A percentile compares a stretch with the other conserved stretches of the same genome.
Evolutionary conservation across 345 rosid species (phyloP).

Genomic region (Theobroma cacao): DNA sequence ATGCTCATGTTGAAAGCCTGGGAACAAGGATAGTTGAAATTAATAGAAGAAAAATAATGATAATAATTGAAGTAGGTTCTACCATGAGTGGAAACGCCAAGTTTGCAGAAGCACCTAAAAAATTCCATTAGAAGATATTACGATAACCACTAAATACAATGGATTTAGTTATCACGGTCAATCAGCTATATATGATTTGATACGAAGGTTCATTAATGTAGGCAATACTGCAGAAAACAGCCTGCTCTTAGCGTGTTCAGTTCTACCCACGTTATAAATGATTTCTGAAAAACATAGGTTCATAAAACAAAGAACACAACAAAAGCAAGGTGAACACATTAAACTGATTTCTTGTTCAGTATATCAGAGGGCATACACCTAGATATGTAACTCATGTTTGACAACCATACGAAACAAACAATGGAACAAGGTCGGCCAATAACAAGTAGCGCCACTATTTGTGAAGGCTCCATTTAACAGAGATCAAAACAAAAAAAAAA

Average conservation of each 20-base stretch:
- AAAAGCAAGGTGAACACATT: neutral
- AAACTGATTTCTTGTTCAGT: neutral
- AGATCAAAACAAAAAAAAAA: neutral
- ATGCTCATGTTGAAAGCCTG: conserved; percentile 95
- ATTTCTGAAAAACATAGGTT: neutral
- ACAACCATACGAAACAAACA: neutral
- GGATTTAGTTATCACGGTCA: neutral
- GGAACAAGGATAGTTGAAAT: neutral
- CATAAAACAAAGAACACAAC: neutral
- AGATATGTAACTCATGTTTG: neutral
- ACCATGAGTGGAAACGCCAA: neutral
- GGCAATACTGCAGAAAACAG: neutral
- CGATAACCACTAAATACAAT: neutral
- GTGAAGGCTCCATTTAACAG: neutral
- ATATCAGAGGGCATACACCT: neutral
- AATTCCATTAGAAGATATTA: no score
- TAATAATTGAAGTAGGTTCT: neutral
- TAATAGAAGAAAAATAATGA: neutral
- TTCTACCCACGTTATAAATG: neutral
- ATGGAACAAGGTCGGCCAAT: neutral
- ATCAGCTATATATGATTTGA: neutral
- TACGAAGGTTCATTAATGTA: neutral
- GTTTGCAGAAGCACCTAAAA: neutral
- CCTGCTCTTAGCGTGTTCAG: neutral
- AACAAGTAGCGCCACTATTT: neutral